phyloP scores from a whole-genome alignment of 1,284 basidiomycete genomes.

The Trichosporon faecale region DNA sequence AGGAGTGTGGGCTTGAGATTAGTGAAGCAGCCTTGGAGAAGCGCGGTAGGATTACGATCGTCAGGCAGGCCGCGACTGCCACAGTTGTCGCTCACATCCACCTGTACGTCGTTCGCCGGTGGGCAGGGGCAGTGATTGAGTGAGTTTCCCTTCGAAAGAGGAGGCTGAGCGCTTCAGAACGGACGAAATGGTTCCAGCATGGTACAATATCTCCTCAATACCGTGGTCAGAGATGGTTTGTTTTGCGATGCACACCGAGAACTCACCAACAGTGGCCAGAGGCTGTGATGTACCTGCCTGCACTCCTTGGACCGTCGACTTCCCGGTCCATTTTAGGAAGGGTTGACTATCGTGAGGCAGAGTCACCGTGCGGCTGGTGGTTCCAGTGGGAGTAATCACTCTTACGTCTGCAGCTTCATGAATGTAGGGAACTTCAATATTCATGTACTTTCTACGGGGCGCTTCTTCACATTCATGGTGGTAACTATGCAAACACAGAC shows the following conservation, averaged over 20 bases:
- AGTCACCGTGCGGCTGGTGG: neutral
- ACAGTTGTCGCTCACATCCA: neutral
- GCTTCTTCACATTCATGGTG: conserved; percentile 5
- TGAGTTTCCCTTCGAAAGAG: conserved; percentile 13
- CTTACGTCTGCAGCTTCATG: neutral
- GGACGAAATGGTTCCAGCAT: conserved; percentile 40
- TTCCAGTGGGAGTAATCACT: neutral
- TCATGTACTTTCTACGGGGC: conserved; percentile 10
- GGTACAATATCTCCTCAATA: conserved; percentile 29
- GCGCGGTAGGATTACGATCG: conserved; percentile 25
- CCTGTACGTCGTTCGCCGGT: conserved; percentile 9
- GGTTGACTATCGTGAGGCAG: neutral
- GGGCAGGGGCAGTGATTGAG: conserved; percentile 26
- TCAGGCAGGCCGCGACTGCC: neutral
- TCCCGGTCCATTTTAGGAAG: neutral
- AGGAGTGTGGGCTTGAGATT: conserved; percentile 70
- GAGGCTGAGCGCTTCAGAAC: conserved; percentile 23
- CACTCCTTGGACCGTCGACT: conserved; percentile 15
- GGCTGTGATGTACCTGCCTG: conserved; percentile 28
- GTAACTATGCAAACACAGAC: neutral
- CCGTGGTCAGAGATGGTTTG: conserved; percentile 32
- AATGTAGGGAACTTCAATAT: conserved; percentile 8
- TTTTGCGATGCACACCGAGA: neutral
- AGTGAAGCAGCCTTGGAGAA: conserved; percentile 30
- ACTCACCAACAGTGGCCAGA: conserved; percentile 38